phyloP scores from a whole-genome alignment of 164 flowering plant genomes.

The Buxus sempervirens region DNA sequence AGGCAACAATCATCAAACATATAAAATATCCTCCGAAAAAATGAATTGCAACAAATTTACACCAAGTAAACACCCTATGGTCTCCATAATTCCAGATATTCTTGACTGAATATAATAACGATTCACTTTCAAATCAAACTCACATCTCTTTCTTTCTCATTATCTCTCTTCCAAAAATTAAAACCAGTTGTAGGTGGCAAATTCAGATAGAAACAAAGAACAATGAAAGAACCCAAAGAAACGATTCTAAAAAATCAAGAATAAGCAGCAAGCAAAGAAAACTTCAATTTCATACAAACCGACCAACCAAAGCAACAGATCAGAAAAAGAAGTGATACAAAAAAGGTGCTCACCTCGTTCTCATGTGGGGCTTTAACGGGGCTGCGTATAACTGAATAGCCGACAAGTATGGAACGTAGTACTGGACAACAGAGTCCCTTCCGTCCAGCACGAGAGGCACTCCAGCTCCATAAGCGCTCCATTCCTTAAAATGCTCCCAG shows the following conservation, averaged over 20 bases:
- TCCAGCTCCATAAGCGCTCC: constrained; percentile 81
- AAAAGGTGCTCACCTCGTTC: constrained; percentile 47
- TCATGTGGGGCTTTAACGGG: constrained; percentile 27
- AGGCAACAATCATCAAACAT: too few species aligned
- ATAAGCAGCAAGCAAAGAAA: background rate
- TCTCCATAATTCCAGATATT: too few species aligned
- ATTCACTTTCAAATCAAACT: too few species aligned
- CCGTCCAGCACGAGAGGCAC: constrained; percentile 58
- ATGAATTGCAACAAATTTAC: too few species aligned
- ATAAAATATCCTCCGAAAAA: too few species aligned
- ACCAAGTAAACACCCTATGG: too few species aligned
- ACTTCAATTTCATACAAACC: background rate
- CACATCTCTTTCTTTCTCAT: too few species aligned
- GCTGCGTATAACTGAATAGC: constrained; percentile 66
- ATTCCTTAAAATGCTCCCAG: constrained; percentile 64
- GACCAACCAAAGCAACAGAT: background rate
- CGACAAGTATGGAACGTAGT: constrained; percentile 70
- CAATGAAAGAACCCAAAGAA: too few species aligned
- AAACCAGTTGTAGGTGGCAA: too few species aligned
- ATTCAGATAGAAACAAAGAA: background rate
- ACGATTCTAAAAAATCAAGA: background rate
- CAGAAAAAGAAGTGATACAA: too few species aligned
- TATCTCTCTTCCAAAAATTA: too few species aligned
- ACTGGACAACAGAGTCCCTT: constrained; percentile 50
- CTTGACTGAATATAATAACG: too few species aligned